A percentile compares a stretch with the other conserved stretches of the same genome.
Evolutionary conservation across 768 basidiomycete genomes (phyloP).

Genomic region (Rhizopogon vulgaris): DNA sequence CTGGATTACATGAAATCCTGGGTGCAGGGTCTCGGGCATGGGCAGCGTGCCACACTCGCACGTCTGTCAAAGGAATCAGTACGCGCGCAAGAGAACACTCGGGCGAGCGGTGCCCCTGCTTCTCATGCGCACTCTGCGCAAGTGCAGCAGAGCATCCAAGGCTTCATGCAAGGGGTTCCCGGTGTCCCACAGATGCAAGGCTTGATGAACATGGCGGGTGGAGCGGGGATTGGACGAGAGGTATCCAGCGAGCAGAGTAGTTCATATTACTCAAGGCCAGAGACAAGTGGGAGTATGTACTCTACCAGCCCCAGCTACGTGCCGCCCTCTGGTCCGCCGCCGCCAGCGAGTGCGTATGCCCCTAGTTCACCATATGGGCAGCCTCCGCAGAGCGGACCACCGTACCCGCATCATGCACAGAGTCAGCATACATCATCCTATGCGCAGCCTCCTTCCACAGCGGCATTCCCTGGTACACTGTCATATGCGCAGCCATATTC

Average conservation of each 20-base stretch:
- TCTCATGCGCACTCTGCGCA: conserved; percentile 46
- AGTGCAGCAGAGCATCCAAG: conserved; percentile 41
- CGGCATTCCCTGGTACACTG: conserved; percentile 7
- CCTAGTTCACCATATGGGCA: conserved; percentile 11
- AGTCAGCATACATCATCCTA: conserved; percentile 22
- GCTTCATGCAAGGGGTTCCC: conserved; percentile 41
- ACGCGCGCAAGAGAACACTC: conserved; percentile 66
- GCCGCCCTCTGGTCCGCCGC: conserved; percentile 6
- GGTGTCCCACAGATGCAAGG: conserved; percentile 39
- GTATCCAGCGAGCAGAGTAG: conserved; percentile 21
- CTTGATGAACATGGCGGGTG: conserved; percentile 25
- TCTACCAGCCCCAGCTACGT: conserved; percentile 3
- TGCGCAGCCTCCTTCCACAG: conserved; percentile 7
- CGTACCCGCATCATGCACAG: conserved; percentile 15
- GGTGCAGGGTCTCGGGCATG: conserved; percentile 45
- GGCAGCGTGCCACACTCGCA: conserved; percentile 42
- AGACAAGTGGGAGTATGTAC: not conserved
- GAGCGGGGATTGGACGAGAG: conserved; percentile 7
- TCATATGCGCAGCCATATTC: conserved; percentile 13
- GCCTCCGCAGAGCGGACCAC: not conserved
- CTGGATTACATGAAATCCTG: conserved; percentile 59
- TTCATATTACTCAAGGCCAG: conserved; percentile 21
- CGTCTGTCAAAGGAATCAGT: conserved; percentile 64
- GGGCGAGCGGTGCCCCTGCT: conserved; percentile 41
- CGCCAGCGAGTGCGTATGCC: conserved; percentile 7